Conservation (phyloP, 1,139 yeast species). For the Lodderomyces oxycetoniae region DNA sequence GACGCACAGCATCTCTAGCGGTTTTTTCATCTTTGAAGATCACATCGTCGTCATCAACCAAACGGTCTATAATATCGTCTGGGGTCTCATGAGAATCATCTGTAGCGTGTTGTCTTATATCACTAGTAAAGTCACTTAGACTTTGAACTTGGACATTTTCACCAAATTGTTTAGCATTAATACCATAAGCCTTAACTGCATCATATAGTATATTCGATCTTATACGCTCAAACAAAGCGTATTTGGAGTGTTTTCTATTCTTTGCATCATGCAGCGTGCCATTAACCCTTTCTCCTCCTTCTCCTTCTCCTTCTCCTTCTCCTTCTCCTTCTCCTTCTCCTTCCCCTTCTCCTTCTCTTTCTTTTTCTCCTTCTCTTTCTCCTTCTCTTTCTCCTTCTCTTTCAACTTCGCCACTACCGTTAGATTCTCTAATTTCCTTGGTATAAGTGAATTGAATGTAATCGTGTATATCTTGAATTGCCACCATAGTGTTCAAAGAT, state of each 20-base stretch:
- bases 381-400: too few species aligned
- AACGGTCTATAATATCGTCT: slow-evolving; percentile 53
- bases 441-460: slow-evolving; percentile 80
- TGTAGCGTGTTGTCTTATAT: slow-evolving; percentile 66
- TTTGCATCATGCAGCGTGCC: slow-evolving; percentile 6
- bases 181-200: slow-evolving; percentile 70
- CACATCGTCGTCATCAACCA: slow-evolving; percentile 51
- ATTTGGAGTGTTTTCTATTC: slow-evolving; percentile 66
- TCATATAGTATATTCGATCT: slow-evolving; percentile 62
- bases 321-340: slow-evolving; percentile 9
- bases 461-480: slow-evolving; percentile 83
- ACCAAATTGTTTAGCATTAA: slow-evolving; percentile 74
- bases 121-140: slow-evolving; percentile 39
- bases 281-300: background rate
- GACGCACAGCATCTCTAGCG: slow-evolving; percentile 71
- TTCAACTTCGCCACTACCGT: slow-evolving; percentile 21
- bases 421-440: slow-evolving; percentile 49
- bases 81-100: slow-evolving; percentile 72
- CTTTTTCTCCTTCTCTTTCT: too few species aligned
- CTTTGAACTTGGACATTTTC: slow-evolving; percentile 71
- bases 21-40: slow-evolving; percentile 55
- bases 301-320: slow-evolving; percentile 1
- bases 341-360: background rate
- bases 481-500: slow-evolving; percentile 64
- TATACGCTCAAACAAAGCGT: slow-evolving; percentile 70